Evolutionary conservation across 2,329 filamentous ascomycete genomes (phyloP), one percentile per base, ranked within the genome.

Genomic region (Diaporthe vexans): DNA sequence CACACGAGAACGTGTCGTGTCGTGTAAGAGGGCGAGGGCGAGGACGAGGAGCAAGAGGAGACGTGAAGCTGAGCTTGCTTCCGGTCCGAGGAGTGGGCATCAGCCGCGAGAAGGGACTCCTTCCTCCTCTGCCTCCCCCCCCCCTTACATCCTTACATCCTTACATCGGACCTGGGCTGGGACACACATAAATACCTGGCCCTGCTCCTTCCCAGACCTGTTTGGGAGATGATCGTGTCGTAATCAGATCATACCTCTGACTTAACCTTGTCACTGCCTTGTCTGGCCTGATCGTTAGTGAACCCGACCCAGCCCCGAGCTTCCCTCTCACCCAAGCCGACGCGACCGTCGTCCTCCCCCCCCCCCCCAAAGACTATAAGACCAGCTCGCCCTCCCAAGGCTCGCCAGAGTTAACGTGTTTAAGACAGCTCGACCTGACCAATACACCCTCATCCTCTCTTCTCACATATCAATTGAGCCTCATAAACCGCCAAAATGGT

Each of bases 401-500:
- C 24, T 40, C 17, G 11, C 29, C 10, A 13, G 9, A 43, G 24
- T 29, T 19, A 24, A 21, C 56, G 17, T n/a, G 11, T 13, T 1
- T 4, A 21, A 17, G 37, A 13, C 9, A 37, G 17, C 71, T 61
- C 37, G 51, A 43, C 15, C 46, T 24, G 33, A n/a, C n/a, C 35
- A 29, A 40, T 8, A 13, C 46, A n/a, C 21, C 46, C 21, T 29
- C 15, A 7, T 10, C 26, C 59, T 48, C 59, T 29, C 26, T 19
- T 59, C 29, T 68, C 52, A 48, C 35, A 54, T 0, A 61, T 58
- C 63, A 54, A 68, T 68, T 68, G 63, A 73, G 35, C 21, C 40
- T 54, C 33, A 46, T 11, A 70, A 74, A 57, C 58, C 58, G 73
- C 74, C 76, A 78, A 78, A 74, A 78, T 78, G 77, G 77, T 78